phyloP scores from a whole-genome alignment of 768 basidiomycete genomes.

The Leccinum sublutescens region DNA sequence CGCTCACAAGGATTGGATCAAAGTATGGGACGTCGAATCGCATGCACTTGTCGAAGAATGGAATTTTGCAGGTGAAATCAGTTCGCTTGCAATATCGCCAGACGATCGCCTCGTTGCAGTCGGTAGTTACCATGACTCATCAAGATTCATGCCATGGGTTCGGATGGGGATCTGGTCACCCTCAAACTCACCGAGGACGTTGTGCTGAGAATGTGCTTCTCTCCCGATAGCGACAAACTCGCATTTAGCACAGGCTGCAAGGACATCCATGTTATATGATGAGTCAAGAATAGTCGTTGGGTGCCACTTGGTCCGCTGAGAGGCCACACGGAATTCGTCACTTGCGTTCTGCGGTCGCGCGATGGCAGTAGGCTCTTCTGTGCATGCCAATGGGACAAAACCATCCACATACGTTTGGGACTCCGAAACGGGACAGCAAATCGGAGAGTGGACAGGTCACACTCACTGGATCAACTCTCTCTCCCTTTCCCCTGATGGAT shows the following conservation, averaged over 20 bases:
- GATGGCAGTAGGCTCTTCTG: background rate
- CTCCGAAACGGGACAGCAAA: too few relatives aligned
- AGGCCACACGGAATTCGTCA: background rate
- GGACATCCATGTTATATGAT: background rate
- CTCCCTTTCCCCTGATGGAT: too few relatives aligned
- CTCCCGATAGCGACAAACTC: background rate
- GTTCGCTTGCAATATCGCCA: background rate
- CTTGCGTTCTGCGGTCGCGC: background rate
- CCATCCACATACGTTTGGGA: too few relatives aligned
- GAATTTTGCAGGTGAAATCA: fast-evolving
- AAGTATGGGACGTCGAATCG: background rate
- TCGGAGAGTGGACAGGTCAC: background rate
- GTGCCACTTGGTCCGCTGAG: background rate
- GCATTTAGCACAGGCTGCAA: background rate
- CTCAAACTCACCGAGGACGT: too few relatives aligned
- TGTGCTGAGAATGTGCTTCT: background rate
- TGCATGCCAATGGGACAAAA: background rate
- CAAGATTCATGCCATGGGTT: background rate
- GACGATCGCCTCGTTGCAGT: background rate
- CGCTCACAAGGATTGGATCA: background rate
- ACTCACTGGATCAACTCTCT: too few relatives aligned
- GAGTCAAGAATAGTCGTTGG: background rate
- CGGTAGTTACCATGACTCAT: too few relatives aligned
- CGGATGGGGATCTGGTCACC: too few relatives aligned
- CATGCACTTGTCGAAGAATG: background rate